Percentiles rank a stretch among this genome's conserved stretches.
Conservation (phyloP, 2,329 filamentous ascomycete genomes). For the Fusarium cyanostomum region DNA sequence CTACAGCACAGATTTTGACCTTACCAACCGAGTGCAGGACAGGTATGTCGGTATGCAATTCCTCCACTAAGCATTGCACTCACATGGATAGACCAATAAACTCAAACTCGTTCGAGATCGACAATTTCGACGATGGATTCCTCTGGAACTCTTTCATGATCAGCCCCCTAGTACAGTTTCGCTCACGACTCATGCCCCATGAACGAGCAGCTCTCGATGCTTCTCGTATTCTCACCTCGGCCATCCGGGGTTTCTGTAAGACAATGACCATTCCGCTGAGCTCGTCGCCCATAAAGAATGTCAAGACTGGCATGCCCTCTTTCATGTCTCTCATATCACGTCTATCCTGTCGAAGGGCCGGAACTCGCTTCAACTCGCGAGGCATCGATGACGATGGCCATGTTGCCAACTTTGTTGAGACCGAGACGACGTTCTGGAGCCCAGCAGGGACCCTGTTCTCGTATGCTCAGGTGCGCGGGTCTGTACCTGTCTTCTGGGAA, state of each 20-base stretch:
- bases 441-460: conserved; percentile 84
- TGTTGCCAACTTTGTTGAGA: conserved; percentile 99
- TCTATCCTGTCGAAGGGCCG: conserved; percentile 88
- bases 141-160: conserved; percentile 99
- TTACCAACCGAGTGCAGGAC: conserved; percentile 92
- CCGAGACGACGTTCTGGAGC: conserved; percentile 91
- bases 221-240: conserved; percentile 89
- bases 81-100: conserved; percentile 70
- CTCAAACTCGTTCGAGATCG: conserved; percentile 83
- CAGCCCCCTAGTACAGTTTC: conserved; percentile 87
- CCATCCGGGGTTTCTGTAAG: conserved; percentile 90
- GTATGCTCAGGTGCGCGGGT: conserved; percentile 91
- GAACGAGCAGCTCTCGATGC: conserved; percentile 84
- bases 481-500: conserved; percentile 97
- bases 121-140: conserved; percentile 91
- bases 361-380: conserved; percentile 95
- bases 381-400: conserved; percentile 98
- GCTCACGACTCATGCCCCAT: conserved; percentile 77
- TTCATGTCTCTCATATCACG: conserved; percentile 90
- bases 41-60: conserved; percentile 59
- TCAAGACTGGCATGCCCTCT: conserved; percentile 78
- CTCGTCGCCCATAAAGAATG: conserved; percentile 73
- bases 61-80: conserved; percentile 3
- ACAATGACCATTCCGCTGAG: conserved; percentile 86
- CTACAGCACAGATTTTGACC: conserved; percentile 97